Percentiles rank a stretch among this genome's conserved stretches.
Evolutionary conservation across 129 eudicot species (phyloP).

Genomic region (Heracleum sosnowskyi): DNA sequence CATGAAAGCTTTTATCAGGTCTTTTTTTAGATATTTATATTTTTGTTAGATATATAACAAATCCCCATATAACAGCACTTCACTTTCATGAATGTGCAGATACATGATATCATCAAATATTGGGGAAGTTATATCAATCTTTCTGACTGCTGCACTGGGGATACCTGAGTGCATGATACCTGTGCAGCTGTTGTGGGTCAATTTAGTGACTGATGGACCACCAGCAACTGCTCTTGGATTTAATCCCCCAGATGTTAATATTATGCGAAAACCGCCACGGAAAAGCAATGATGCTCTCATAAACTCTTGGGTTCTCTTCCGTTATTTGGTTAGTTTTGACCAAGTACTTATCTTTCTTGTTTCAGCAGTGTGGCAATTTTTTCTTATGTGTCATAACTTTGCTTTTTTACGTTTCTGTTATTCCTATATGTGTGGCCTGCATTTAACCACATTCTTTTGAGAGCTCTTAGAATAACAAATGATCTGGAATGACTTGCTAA

Average conservation of each 20-base stretch:
- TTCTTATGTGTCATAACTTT: not conserved
- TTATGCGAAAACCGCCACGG: slow-evolving; percentile 88
- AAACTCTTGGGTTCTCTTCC: slow-evolving; percentile 75
- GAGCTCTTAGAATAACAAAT: not conserved
- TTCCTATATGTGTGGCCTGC: not conserved
- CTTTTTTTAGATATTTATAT: not conserved
- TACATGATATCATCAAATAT: slow-evolving; percentile 92
- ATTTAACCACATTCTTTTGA: not conserved
- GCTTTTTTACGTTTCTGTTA: not conserved
- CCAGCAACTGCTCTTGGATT: slow-evolving; percentile 95
- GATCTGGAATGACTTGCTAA: not conserved
- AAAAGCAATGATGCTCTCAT: slow-evolving; percentile 63
- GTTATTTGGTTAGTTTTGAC: slow-evolving; percentile 51
- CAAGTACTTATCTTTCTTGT: not conserved
- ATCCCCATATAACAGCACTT: not conserved
- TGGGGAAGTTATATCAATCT: slow-evolving; percentile 81
- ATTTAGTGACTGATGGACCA: slow-evolving; percentile 62
- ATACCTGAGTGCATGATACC: slow-evolving; percentile 87
- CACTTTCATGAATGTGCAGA: slow-evolving; percentile 24
- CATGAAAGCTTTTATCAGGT: slow-evolving; percentile 92
- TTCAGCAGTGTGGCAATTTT: not conserved
- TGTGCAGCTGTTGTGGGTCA: slow-evolving; percentile 54
- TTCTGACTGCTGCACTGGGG: slow-evolving; percentile 82
- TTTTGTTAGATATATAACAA: not conserved
- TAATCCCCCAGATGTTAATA: slow-evolving; percentile 77